phyloP scores from a whole-genome alignment of 305 asterid species.

The Coffea humblotiana region DNA sequence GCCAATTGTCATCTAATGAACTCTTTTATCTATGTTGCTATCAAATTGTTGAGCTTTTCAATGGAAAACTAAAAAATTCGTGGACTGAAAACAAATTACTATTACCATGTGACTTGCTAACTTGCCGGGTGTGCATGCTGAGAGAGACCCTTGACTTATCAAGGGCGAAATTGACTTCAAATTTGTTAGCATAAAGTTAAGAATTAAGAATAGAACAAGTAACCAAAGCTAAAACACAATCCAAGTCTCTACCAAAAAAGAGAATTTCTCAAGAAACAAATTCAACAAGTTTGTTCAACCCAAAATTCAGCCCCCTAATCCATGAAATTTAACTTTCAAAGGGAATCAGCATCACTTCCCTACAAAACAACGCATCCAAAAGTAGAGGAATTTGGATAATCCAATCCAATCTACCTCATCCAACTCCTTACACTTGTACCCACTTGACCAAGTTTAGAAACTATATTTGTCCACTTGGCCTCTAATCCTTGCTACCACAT shows the following conservation, averaged over 20 bases:
- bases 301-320: conserved; percentile 5
- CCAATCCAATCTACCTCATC: conserved; percentile 45
- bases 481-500: conserved; percentile 32
- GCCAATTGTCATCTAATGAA: not conserved
- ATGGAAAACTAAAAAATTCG: not conserved
- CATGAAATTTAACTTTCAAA: conserved; percentile 29
- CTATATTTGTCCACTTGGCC: conserved; percentile 17
- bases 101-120: not conserved
- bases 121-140: not conserved
- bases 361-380: conserved; percentile 35
- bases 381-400: conserved; percentile 22
- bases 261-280: conserved; percentile 18
- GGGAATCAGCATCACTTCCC: conserved; percentile 31
- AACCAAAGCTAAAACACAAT: conserved; percentile 2
- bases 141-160: conserved; percentile 2
- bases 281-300: conserved; percentile 40
- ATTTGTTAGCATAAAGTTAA: conserved; percentile 1
- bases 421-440: conserved; percentile 13
- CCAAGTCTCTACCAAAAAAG: conserved; percentile 25
- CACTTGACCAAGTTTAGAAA: conserved; percentile 14
- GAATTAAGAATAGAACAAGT: conserved; percentile 1
- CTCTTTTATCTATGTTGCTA: no score
- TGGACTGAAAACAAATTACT: not conserved
- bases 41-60: no score
- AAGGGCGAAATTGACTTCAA: conserved; percentile 20